Conservation (phyloP, 2,329 filamentous ascomycete genomes). For the Pseudopyrenochaeta lycopersici region DNA sequence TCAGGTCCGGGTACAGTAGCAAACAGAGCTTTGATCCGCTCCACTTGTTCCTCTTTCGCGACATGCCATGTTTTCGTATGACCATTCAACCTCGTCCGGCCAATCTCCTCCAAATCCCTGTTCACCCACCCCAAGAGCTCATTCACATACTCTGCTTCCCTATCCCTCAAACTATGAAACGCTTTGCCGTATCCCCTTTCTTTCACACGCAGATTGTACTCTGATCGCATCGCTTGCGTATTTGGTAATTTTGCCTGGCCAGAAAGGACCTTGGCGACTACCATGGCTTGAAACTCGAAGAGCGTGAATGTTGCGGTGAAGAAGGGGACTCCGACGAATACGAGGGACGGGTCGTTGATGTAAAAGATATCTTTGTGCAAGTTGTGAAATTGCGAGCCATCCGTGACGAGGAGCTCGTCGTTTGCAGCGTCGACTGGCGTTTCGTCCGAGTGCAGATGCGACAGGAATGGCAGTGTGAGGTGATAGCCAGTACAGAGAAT, state of each 20-base stretch:
- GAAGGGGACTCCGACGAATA: conserved; percentile 72
- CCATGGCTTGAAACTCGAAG: conserved; percentile 75
- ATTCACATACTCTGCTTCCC: conserved; percentile 52
- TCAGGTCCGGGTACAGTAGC: neutral
- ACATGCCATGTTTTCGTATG: conserved; percentile 49
- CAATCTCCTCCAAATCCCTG: conserved; percentile 27
- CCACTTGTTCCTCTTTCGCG: conserved; percentile 43
- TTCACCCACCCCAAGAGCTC: conserved; percentile 53
- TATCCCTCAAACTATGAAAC: conserved; percentile 56
- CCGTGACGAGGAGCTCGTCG: conserved; percentile 67
- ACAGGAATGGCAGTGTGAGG: conserved; percentile 71
- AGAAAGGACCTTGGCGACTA: conserved; percentile 65
- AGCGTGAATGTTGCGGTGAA: conserved; percentile 73
- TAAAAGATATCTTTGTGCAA: conserved; percentile 77
- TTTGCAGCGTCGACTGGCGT: conserved; percentile 58
- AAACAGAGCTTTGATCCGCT: conserved; percentile 45
- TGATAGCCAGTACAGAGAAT: conserved; percentile 76
- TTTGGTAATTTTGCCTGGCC: conserved; percentile 61
- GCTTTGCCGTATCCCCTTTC: conserved; percentile 53
- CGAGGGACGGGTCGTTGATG: conserved; percentile 70
- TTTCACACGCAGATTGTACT: conserved; percentile 49
- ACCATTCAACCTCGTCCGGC: conserved; percentile 33
- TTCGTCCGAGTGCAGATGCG: conserved; percentile 59
- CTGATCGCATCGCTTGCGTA: conserved; percentile 52
- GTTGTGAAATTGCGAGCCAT: conserved; percentile 71